Conservation (phyloP, 805 yeast genomes). For the Kazachstania kunashirensis region DNA sequence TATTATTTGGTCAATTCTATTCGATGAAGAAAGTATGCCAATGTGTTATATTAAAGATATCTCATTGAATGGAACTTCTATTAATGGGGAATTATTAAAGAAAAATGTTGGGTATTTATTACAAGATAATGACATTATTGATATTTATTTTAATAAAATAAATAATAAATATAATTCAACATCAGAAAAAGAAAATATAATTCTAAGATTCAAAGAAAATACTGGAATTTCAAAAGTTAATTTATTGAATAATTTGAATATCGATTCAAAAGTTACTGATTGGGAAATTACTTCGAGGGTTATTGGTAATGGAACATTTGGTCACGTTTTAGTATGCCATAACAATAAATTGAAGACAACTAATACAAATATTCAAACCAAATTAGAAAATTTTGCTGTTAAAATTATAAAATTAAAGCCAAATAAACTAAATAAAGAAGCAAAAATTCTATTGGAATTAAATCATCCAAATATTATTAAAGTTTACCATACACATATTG, state of each 20-base stretch:
- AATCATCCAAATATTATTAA: conserved; percentile 43
- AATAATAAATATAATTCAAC: too few species aligned
- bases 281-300: conserved; percentile 38
- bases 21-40: conserved; percentile 40
- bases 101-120: conserved; percentile 30
- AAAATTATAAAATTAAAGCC: conserved; percentile 33
- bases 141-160: conserved; percentile 24
- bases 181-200: neutral
- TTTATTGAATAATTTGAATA: conserved; percentile 10
- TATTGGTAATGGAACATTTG: conserved; percentile 51
- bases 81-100: conserved; percentile 32
- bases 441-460: conserved; percentile 32
- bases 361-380: conserved; percentile 18
- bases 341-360: conserved; percentile 1
- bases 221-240: neutral
- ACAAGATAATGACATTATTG: conserved; percentile 33
- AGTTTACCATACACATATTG: conserved; percentile 31
- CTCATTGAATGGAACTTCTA: conserved; percentile 42
- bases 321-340: conserved; percentile 34
- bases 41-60: conserved; percentile 41
- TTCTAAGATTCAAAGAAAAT: conserved; percentile 2
- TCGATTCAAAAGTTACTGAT: conserved; percentile 15
- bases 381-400: conserved; percentile 37
- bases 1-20: conserved; percentile 38
- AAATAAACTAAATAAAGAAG: conserved; percentile 33